Base-by-base conservation (phyloP, 176 grass and related monocot species). In the Aegilops bicornis region DNA sequence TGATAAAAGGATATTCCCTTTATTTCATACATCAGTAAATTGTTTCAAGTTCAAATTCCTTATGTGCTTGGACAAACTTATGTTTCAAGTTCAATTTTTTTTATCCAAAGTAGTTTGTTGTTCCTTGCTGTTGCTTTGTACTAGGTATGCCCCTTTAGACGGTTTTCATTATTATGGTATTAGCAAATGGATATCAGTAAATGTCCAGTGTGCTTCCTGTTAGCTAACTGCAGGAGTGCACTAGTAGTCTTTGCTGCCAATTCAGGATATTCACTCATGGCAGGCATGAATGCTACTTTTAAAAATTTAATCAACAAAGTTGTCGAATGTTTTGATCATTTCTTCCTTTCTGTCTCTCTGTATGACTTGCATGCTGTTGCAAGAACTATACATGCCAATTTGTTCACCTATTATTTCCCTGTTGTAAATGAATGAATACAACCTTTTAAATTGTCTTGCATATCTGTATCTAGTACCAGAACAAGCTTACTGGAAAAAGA, bases 251-350 rank as follows among this genome's bases (percentile, higher is more conserved):
- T 63, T 62, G 16, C 69, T 22, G 36, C 30, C 29, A 25, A 59
- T 84, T 84, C 25, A 50, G 59, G 39, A 76, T 64, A 54, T 56
- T 40, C 33, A 79, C 43, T 85, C 9, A 14, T 37, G 58, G 69
- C 16, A 74, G 37, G 20, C 86, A 82, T 54, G 27, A 73, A 29
- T 80, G 20, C 85, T 61, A 10, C 67, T 71, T 61, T 61, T 19
- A 62, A 79, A 27, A 27, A 17, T 81, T 80, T 73, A 64, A 50
- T 81, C 62, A 81, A 43, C 59, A 74, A 65, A 87, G 36, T 75
- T 35, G 19, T 42, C 74, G 42, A 52, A 81, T 27, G 22, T 17
- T 65, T 81, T 65, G 14, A 69, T 83, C 2, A 40, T 71, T 70
- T 83, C 58, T 86, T 69, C 52, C 30, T 86, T 69, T 79, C 35